Conservation (phyloP, 2,329 filamentous ascomycete species). For the Talaromyces sp. region DNA sequence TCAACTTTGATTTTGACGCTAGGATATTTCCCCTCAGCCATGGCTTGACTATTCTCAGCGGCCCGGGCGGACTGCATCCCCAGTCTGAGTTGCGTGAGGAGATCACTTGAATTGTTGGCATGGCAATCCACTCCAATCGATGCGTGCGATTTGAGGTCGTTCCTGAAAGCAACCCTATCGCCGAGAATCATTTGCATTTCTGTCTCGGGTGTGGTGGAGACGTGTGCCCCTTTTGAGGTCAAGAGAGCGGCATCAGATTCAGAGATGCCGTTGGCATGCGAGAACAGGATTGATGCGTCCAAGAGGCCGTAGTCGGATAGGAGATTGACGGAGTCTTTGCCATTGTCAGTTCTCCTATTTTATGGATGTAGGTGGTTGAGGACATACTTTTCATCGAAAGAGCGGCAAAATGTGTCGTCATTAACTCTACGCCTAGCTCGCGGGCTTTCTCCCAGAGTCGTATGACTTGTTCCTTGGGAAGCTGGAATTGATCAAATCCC, state of each 20-base stretch:
- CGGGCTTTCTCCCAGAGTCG: neutral
- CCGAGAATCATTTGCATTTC: conserved; percentile 13
- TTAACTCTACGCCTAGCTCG: neutral
- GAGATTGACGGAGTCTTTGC: neutral
- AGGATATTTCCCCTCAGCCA: neutral
- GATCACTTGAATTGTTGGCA: neutral
- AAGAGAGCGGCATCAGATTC: neutral
- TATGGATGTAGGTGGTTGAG: no score
- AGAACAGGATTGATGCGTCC: neutral
- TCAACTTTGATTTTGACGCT: neutral
- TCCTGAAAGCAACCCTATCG: neutral
- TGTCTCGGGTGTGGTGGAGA: conserved; percentile 8
- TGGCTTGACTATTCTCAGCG: neutral
- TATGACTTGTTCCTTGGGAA: neutral
- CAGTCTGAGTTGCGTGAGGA: conserved; percentile 2
- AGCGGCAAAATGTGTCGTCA: conserved; percentile 7
- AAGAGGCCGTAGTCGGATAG: conserved; percentile 1
- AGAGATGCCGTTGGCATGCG: conserved; percentile 7
- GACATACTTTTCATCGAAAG: neutral
- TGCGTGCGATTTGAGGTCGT: neutral
- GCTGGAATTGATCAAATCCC: conserved; percentile 1
- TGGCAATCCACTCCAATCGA: conserved; percentile 12
- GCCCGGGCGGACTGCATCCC: conserved; percentile 1
- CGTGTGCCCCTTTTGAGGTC: neutral
- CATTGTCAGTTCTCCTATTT: neutral